Base-by-base conservation (phyloP, 208 protist species). In the Leishmania amazonensis region DNA sequence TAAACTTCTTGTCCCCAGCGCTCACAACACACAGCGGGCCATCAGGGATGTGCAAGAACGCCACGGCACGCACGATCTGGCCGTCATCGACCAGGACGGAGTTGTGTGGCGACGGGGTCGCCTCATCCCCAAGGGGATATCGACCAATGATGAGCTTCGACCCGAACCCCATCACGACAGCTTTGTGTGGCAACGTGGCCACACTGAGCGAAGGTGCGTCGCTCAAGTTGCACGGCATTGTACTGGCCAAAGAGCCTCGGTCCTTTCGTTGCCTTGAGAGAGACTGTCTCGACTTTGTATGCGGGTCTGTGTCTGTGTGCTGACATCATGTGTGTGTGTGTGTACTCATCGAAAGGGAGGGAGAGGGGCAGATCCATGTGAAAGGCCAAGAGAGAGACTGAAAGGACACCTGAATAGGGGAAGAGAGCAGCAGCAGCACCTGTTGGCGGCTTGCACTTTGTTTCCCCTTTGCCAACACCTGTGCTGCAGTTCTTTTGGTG, bases 1-100 rank as follows among this genome's bases (percentile, higher is more conserved):
- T 95, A 47, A 79, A 82, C 81, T 97, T 97, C 35, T 78, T 81
- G 80, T 97, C 94, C 5, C 94, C 94, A 38, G 85, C 93, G 79
- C 85, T 88, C 38, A 96, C 92, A 38, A 97, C 75, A 78, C 90
- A 96, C 15, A 93, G 76, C 9, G 89, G 87, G 49, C 93, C 92
- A 51, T 91, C 87, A 6, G 89, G 86, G 31, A 93, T 80, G n/a
- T 89, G 84, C 60, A 96, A 75, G 54, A 95, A 93, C 0, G 86
- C 84, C 53, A 96, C 88, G 7, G 85, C 87, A 6, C 94, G 92
- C 15, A 97, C 87, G 4, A 94, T 47, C 77, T 97, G 94, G 2
- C 83, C 87, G 71, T 96, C 94, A 45, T 94, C 88, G n/a, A 97
- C 79, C 11, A 91, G 64, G 54, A 93, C 54, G 8, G 88, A 88